Base-by-base conservation (phyloP, 257 asterid species). In the Capsicum chinense region DNA sequence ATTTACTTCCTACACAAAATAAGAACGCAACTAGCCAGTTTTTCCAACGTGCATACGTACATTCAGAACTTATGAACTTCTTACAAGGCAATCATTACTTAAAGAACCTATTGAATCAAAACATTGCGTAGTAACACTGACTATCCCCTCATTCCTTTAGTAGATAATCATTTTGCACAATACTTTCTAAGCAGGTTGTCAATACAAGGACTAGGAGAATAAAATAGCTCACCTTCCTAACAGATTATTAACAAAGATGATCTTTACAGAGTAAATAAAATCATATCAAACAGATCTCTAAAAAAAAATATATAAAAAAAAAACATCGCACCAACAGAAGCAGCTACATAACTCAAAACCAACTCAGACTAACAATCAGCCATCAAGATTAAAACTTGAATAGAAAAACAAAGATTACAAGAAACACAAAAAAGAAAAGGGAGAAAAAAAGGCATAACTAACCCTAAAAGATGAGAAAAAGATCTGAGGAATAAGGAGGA, bases 381-480 rank as follows among this genome's bases (percentile, higher is more conserved):
- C 63, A 62, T 50, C 60, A 58, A 35, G 33, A 26, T 26, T 26
- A 26, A 26, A 26, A 26, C 33, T 26, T 26, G 33, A 26, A 26
- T 26, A 26, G 33, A 26, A 26, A 26, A 74, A 56, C 82, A 63
- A 71, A 63, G 58, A 13, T 47, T 14, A 15, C 21, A 48, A 68
- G 48, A 33, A 60, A 70, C 33, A 58, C 0, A 54, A 9, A 17
- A 17, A 14, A 56, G 7, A 26, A 26, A 26, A 26, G 33, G 33
- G 33, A 26, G 33, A 26, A 26, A 26, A 26, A 26, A 26, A 26
- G 33, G 33, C 37, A 44, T 68, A 48, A 67, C 84, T 83, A 83
- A 86, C 79, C 59, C 56, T 84, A 66, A 71, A 86, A 47, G 78
- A 79, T 19, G 83, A 85, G 14, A 33, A 39, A 85, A 85, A 86